These are phyloP conservation scores for Coniochaeta sp. DNA, from an alignment of 2,329 filamentous ascomycete genomes.

Conservation along the genomic window DNA sequence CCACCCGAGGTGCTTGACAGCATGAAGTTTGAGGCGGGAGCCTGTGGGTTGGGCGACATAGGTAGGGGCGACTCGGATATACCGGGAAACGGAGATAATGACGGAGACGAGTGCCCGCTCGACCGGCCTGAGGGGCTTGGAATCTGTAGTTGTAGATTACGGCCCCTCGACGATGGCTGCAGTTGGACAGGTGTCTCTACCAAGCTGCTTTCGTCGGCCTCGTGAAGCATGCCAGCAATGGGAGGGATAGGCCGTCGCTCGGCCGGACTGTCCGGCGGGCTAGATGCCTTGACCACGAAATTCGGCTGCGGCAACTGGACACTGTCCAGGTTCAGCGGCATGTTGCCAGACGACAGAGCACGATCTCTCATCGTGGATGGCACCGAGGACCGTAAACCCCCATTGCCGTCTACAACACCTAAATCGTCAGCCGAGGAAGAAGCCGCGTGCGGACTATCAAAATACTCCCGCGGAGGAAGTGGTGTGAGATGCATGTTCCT, in stretches of 20 bases:
- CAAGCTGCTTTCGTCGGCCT: not conserved
- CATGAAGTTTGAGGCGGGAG: slow-evolving; percentile 44
- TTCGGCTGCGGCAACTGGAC: slow-evolving; percentile 33
- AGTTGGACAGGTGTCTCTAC: not conserved
- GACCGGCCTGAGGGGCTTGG: slow-evolving; percentile 33
- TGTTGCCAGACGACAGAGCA: slow-evolving; percentile 39
- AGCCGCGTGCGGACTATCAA: slow-evolving; percentile 12
- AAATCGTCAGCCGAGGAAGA: not conserved
- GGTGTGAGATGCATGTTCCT: slow-evolving; percentile 43
- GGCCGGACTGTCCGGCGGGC: slow-evolving; percentile 5
- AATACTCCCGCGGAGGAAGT: slow-evolving; percentile 19
- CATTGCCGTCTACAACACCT: slow-evolving; percentile 7
- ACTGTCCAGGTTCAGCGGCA: slow-evolving; percentile 22
- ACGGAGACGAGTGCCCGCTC: slow-evolving; percentile 38
- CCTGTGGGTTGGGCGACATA: slow-evolving; percentile 31
- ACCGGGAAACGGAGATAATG: slow-evolving; percentile 57
- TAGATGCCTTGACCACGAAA: slow-evolving; percentile 11
- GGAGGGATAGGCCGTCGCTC: not conserved
- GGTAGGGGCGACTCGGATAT: slow-evolving; percentile 52
- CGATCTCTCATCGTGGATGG: slow-evolving; percentile 24
- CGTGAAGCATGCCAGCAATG: not conserved
- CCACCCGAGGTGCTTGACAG: slow-evolving; percentile 31
- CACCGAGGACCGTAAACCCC: not conserved
- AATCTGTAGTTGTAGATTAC: slow-evolving; percentile 35
- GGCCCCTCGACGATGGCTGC: slow-evolving; percentile 7